These are phyloP conservation scores for Lepiota venenata DNA, from an alignment of 768 basidiomycete genomes.

Conservation along the genomic window DNA sequence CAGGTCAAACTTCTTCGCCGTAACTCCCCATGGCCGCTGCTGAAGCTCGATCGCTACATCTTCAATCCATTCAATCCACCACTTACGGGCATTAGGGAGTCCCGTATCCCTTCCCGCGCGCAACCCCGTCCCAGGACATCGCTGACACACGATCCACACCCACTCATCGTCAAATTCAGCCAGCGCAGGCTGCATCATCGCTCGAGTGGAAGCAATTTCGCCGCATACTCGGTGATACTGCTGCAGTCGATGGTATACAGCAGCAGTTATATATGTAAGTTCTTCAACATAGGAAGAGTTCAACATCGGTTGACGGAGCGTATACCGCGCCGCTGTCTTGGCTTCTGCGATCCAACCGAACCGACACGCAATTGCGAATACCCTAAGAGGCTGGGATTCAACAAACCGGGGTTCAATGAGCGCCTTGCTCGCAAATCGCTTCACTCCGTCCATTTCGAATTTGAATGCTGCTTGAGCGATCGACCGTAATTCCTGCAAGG, in stretches of 20 bases:
- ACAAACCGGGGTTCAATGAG: slow-evolving; percentile 31
- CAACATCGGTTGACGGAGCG: slow-evolving; percentile 28
- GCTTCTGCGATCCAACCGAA: slow-evolving; percentile 34
- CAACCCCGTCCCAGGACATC: slow-evolving; percentile 18
- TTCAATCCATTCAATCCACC: slow-evolving; percentile 32
- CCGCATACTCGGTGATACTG: slow-evolving; percentile 39
- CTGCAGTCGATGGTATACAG: slow-evolving; percentile 36
- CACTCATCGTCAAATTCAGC: slow-evolving; percentile 26
- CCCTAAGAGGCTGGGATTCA: slow-evolving; percentile 35
- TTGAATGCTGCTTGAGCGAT: slow-evolving; percentile 45
- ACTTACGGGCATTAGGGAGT: slow-evolving; percentile 23
- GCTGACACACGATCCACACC: slow-evolving; percentile 28
- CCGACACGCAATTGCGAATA: slow-evolving; percentile 40
- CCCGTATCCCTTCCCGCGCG: slow-evolving; percentile 13
- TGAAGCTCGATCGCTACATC: slow-evolving; percentile 25
- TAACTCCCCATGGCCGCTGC: slow-evolving; percentile 30
- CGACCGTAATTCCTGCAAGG: slow-evolving; percentile 36
- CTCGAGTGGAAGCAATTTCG: slow-evolving; percentile 27
- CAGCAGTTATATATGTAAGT: slow-evolving; percentile 38
- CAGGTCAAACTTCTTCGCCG: slow-evolving; percentile 28
- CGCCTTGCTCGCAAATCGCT: slow-evolving; percentile 25
- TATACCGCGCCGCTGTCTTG: slow-evolving; percentile 29
- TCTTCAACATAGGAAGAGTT: slow-evolving; percentile 26
- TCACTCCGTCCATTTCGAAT: slow-evolving; percentile 46
- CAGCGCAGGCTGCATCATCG: slow-evolving; percentile 23